Evolutionary conservation across 768 basidiomycete species (phyloP).

Genomic region (Hygrocybe punicea): DNA sequence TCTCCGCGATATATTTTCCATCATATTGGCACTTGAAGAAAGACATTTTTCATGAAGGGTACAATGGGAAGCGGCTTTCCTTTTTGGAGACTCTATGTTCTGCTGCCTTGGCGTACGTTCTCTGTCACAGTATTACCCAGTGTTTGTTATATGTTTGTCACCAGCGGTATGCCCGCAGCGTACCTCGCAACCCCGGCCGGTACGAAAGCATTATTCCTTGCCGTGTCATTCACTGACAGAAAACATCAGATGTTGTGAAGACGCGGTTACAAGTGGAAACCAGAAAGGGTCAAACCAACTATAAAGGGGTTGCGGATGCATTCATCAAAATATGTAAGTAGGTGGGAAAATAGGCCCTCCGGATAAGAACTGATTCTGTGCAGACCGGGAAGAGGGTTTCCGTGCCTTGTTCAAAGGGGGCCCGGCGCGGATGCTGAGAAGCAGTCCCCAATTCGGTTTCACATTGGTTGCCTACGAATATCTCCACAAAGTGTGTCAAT

Average conservation of each 20-base stretch:
- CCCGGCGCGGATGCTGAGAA: constrained; percentile 79
- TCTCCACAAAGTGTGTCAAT: constrained; percentile 50
- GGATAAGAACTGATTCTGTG: neutral
- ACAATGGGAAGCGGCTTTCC: constrained; percentile 87
- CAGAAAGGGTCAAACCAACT: constrained; percentile 83
- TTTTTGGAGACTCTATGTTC: constrained; percentile 86
- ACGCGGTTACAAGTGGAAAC: constrained; percentile 94
- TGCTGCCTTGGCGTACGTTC: constrained; percentile 75
- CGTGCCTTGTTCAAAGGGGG: constrained; percentile 90
- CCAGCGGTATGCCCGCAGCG: constrained; percentile 95
- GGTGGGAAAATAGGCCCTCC: constrained; percentile 3
- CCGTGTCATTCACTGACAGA: neutral
- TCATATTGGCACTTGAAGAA: constrained; percentile 87
- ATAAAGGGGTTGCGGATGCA: constrained; percentile 87
- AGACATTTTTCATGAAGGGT: constrained; percentile 93
- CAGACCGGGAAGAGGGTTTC: constrained; percentile 88
- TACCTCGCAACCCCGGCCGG: constrained; percentile 91
- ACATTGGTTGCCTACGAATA: constrained; percentile 81
- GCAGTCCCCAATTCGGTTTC: constrained; percentile 93
- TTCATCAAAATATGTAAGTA: constrained; percentile 86
- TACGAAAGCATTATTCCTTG: constrained; percentile 30
- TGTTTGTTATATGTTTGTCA: constrained; percentile 27
- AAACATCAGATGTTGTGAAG: constrained; percentile 86
- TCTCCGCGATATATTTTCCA: constrained; percentile 91
- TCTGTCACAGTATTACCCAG: constrained; percentile 14